Percentiles rank a stretch among this genome's conserved stretches.
Conservation (phyloP, 108 stramenopile genomes). For the Stephanodiscus minutulus region DNA sequence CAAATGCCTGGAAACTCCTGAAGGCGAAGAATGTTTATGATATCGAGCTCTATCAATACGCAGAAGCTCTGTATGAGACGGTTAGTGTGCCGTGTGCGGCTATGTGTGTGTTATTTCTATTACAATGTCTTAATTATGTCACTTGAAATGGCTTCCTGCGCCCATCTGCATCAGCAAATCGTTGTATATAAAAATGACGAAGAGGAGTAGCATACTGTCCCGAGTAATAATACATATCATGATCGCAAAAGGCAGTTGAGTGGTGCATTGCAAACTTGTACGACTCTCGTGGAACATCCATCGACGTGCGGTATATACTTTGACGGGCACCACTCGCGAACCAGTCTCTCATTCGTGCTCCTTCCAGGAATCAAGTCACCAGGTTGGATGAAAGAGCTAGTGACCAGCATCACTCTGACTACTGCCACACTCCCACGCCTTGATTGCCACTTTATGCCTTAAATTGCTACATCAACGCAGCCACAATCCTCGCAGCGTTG, state of each 20-base stretch:
- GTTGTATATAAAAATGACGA: too few relatives aligned
- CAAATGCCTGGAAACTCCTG: constrained; percentile 20
- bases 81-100: constrained; percentile 14
- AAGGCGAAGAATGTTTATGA: constrained; percentile 36
- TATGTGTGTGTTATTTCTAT: neutral
- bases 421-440: too few relatives aligned
- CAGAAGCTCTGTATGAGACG: constrained; percentile 28
- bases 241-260: neutral
- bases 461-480: too few relatives aligned
- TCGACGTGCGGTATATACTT: neutral
- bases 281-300: neutral
- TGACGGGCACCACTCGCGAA: too few relatives aligned
- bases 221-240: neutral
- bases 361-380: too few relatives aligned
- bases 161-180: neutral
- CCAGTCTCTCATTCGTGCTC: too few relatives aligned
- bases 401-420: too few relatives aligned
- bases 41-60: constrained; percentile 46
- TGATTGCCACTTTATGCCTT: too few relatives aligned
- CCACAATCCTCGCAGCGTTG: too few relatives aligned
- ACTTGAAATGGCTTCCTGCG: neutral
- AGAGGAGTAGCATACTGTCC: neutral
- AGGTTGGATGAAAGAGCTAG: too few relatives aligned
- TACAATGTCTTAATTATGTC: neutral
- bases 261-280: too few relatives aligned